Base-by-base conservation (phyloP, 768 basidiomycete genomes). In the Podaxis mareebaensis region DNA sequence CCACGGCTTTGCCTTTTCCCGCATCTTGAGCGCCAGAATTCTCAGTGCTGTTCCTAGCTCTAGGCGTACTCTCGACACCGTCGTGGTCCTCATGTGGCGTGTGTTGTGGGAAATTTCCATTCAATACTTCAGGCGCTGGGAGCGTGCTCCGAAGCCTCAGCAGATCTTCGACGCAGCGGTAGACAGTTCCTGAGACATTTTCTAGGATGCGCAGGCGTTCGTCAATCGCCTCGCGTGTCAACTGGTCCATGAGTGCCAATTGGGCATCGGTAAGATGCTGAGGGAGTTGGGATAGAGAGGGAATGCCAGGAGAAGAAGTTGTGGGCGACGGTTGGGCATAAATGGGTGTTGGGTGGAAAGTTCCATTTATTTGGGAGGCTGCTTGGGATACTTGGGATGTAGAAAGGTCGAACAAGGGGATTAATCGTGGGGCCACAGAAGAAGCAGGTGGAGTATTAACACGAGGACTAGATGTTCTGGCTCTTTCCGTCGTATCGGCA, bases 211-310 rank as follows among this genome's bases (percentile, higher is more conserved):
- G 81, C 65, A 98, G 74, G 60, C 93, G 84, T 68, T 95, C 93
- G 67, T 95, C 92, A 54, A 97, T 90, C 5, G 90, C 90, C 67
- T 92, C 90, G 59, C 91, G 79, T 28, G 92, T 93, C 42, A 89
- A 71, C 28, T 69, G 76, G 66, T 94, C 91, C 74, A 94, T 76
- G 20, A 80, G 74, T 17, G 81, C 77, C 12, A 95, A 78, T 68
- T 93, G 90, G 44, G 84, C 83, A 15, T 86, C 85, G 4, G 81
- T 85, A 61, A 86, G 69, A 38, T 76, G 77, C 10, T 79, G 72
- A 22, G 86, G 85, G 33, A 85, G 72, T 56, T 76, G 76, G 51
- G 73, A 67, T 53, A 71, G 58, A 3, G 38, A 10, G 48, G 67
- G 65, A 40, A 65, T 26, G 12, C 49, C 40, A 60, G 38, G 63